Base-by-base conservation (phyloP, 352 stramenopile species). In the Aphanomyces invadans region DNA sequence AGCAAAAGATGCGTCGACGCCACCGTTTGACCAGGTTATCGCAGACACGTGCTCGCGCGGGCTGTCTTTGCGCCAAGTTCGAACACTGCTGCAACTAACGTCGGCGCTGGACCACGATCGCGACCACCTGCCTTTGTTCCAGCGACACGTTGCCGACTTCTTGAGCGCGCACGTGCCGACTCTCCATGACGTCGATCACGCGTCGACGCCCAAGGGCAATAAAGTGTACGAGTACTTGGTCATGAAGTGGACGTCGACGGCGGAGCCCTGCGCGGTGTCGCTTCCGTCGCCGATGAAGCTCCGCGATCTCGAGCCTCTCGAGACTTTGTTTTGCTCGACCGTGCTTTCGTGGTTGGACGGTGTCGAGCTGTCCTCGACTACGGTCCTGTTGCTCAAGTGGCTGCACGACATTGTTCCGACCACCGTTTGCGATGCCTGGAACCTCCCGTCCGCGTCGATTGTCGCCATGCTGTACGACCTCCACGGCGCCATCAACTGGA, bases 381-480 rank as follows among this genome's bases (percentile, higher is more conserved):
- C 60, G 4, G 10, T 32, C 28, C 17, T 12, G 39, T 44, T 67
- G 38, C 32, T 60, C n/a, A 9, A 11, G 3, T 36, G 48, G 55
- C 42, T 67, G 7, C 15, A 21, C 19, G n/a, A 28, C 0, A 12
- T 38, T 23, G 60, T 66, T 17, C 59, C 60, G 12, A 0, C 42
- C 17, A n/a, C 33, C 54, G 29, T 46, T 23, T 11, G 32, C 42
- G 46, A 32, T 38, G 60, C 31, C 48, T 45, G 42, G 42, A 44
- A 21, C 17, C 49, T 38, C 49, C 10, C 2, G 29, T 36, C 60
- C 2, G 39, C 49, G 33, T 33, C 60, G 4, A 57, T 67, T 29
- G 28, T 67, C 3, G 9, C 60, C 9, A 57, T 25, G 17, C 21
- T 67, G 29, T 33, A 36, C 60, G 32, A 36, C 12, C 28, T 67